These are phyloP conservation scores for Cinnamomum chago DNA, from an alignment of 164 flowering plant species.

Conservation along the genomic window DNA sequence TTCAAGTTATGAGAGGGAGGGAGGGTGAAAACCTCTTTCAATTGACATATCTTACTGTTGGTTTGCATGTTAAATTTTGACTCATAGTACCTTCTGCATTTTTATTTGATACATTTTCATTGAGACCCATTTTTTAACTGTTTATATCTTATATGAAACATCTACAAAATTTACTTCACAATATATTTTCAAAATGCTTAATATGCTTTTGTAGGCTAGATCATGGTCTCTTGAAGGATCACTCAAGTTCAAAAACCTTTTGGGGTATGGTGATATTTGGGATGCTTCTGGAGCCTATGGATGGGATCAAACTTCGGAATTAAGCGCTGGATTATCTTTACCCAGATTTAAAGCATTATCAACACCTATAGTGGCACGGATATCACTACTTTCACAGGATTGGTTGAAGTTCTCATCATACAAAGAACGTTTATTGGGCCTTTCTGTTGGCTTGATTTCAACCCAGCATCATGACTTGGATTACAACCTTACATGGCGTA, in stretches of 20 bases:
- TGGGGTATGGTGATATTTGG: constrained; percentile 93
- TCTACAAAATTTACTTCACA: constrained; percentile 3
- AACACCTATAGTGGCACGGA: constrained; percentile 60
- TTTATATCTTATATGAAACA: not conserved
- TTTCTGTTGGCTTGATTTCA: constrained; percentile 71
- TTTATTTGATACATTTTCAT: not conserved
- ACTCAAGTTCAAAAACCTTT: constrained; percentile 65
- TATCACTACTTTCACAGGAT: constrained; percentile 75
- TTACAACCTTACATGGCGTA: constrained; percentile 83
- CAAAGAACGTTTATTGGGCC: constrained; percentile 68
- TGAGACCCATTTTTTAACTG: not conserved
- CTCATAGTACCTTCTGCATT: not conserved
- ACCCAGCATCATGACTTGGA: constrained; percentile 62
- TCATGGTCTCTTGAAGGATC: constrained; percentile 85
- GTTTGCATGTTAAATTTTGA: not conserved
- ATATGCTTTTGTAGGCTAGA: constrained; percentile 63
- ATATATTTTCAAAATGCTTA: too few relatives aligned
- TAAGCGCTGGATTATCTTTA: constrained; percentile 69
- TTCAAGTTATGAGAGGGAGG: too few relatives aligned
- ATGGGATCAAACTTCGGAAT: constrained; percentile 70
- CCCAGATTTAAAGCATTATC: constrained; percentile 61
- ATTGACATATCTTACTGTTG: not conserved
- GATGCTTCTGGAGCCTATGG: constrained; percentile 82
- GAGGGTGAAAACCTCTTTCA: too few relatives aligned
- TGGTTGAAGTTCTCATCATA: constrained; percentile 89